phyloP scores from a whole-genome alignment of 345 rosid species.

The Citrus mangshanensis region DNA sequence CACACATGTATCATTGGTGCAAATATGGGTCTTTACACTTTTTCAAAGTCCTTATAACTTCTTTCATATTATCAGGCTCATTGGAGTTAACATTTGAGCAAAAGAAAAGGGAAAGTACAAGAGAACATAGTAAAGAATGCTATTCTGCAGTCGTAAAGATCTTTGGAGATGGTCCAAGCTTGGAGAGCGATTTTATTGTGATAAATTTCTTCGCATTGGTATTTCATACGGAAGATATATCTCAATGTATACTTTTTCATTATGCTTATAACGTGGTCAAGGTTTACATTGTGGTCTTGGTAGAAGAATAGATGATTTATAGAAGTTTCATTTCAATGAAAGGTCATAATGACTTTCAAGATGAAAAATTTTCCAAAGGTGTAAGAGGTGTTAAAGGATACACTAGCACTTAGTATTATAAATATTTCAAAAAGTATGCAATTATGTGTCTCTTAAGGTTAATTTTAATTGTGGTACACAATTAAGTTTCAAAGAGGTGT shows the following conservation, averaged over 20 bases:
- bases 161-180: conserved; percentile 44
- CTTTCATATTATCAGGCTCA: conserved; percentile 28
- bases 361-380: background rate
- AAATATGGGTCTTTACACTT: background rate
- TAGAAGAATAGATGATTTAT: background rate
- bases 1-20: too few species aligned
- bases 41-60: background rate
- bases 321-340: background rate
- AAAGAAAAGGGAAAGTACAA: conserved; percentile 38
- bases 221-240: conserved; percentile 8
- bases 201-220: conserved; percentile 93
- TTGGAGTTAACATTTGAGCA: conserved; percentile 24
- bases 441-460: background rate
- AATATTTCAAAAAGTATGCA: background rate
- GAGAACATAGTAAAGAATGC: conserved; percentile 67
- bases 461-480: too few species aligned
- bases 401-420: background rate
- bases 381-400: background rate
- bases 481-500: background rate
- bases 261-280: conserved; percentile 2
- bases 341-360: background rate
- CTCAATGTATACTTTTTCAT: background rate
- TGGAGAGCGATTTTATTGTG: conserved; percentile 64
- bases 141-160: conserved; percentile 44
- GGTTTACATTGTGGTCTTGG: background rate